Evolutionary conservation across 495 filamentous ascomycete genomes (phyloP).

Genomic region (Lichina pygmaea): DNA sequence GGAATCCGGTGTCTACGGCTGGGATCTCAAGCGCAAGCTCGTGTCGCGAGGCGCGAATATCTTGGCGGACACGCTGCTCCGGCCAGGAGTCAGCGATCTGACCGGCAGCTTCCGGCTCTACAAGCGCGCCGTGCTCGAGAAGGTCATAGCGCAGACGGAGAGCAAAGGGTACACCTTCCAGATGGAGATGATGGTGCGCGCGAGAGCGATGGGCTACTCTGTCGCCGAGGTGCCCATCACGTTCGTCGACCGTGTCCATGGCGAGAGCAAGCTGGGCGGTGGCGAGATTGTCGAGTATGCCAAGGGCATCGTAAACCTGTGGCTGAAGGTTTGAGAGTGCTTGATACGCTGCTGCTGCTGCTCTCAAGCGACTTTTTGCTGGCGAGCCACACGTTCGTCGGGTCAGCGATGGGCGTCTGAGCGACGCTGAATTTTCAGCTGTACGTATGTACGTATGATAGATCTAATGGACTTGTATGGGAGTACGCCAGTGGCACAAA

Average conservation of each 20-base stretch:
- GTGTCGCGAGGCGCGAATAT: conserved; percentile 79
- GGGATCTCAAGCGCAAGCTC: conserved; percentile 92
- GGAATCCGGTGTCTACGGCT: conserved; percentile 55
- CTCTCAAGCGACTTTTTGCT: too few species aligned
- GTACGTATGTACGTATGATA: too few species aligned
- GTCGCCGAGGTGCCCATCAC: conserved; percentile 86
- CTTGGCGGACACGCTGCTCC: conserved; percentile 79
- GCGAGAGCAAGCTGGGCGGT: conserved; percentile 82
- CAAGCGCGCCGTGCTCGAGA: conserved; percentile 68
- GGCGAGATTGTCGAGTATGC: conserved; percentile 96
- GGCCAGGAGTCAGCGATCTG: conserved; percentile 86
- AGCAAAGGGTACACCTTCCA: conserved; percentile 96
- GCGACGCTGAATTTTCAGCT: too few species aligned
- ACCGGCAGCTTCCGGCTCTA: conserved; percentile 89
- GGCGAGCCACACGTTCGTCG: too few species aligned
- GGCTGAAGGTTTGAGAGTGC: conserved; percentile 45
- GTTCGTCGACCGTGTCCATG: conserved; percentile 88
- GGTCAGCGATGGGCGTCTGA: too few species aligned
- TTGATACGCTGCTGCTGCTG: too few species aligned
- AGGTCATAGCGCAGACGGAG: conserved; percentile 69
- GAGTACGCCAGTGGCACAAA: too few species aligned
- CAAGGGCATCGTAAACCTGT: conserved; percentile 73
- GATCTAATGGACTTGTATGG: too few species aligned
- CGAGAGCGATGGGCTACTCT: conserved; percentile 72
- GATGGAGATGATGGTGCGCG: conserved; percentile 93